These are phyloP conservation scores for Scedosporium aurantiacum DNA, from an alignment of 2,329 filamentous ascomycete species.

Conservation along the genomic window DNA sequence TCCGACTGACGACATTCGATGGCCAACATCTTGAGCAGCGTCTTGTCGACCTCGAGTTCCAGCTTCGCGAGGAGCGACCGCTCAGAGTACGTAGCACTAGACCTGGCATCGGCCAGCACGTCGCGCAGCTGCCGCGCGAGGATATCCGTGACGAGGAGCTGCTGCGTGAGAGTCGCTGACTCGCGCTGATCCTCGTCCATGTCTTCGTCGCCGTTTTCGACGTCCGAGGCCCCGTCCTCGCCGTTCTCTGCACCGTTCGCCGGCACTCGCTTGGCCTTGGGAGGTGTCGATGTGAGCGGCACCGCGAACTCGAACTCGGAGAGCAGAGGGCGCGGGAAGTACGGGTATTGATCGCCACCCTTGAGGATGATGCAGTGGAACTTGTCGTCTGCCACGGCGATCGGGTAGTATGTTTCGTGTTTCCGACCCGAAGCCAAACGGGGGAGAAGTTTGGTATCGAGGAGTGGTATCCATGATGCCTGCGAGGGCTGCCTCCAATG, in stretches of 20 bases:
- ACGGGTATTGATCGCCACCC: conserved; percentile 83
- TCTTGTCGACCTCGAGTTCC: conserved; percentile 82
- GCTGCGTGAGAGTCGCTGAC: conserved; percentile 61
- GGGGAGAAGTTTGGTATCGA: conserved; percentile 76
- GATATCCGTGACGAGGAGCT: conserved; percentile 65
- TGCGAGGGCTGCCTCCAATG: conserved; percentile 84
- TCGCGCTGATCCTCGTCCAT: conserved; percentile 20
- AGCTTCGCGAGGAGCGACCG: conserved; percentile 56
- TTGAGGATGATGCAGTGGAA: conserved; percentile 99
- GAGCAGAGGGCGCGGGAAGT: conserved; percentile 80
- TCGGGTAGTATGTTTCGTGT: conserved; percentile 85
- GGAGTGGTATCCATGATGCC: conserved; percentile 81
- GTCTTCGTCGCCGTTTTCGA: conserved; percentile 23
- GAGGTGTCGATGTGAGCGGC: conserved; percentile 52
- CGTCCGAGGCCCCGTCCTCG: conserved; percentile 23
- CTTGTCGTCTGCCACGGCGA: conserved; percentile 79
- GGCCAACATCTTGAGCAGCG: conserved; percentile 75
- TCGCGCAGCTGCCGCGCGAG: conserved; percentile 67
- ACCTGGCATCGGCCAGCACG: conserved; percentile 50
- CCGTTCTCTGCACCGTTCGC: conserved; percentile 18
- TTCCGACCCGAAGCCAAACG: conserved; percentile 78
- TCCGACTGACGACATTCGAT: conserved; percentile 87
- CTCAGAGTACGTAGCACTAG: conserved; percentile 36
- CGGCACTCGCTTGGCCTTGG: conserved; percentile 19
- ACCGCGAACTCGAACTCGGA: conserved; percentile 90